Evolutionary conservation across 2,329 filamentous ascomycete genomes (phyloP), one percentile per base, ranked within the genome.

Genomic region (Aspergillus floridensis): DNA sequence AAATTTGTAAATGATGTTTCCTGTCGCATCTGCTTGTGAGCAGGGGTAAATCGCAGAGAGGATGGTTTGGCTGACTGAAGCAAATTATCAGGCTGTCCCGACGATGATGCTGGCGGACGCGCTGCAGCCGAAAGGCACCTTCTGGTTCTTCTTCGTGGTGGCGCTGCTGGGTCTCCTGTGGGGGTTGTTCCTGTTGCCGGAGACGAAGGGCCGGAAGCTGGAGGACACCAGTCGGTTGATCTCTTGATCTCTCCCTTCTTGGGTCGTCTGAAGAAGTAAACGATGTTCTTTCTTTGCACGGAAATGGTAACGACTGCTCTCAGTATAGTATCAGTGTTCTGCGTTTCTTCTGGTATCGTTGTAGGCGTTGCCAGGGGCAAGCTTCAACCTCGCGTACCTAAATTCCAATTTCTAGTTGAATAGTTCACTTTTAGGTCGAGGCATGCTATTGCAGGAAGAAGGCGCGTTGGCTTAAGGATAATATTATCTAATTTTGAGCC

Each of bases 111-210:
- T 66, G 3, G 58, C 68, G 4, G 61, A 67, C 44, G 67, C 68
- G 22, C 76, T 84, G 69, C 79, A 75, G 1, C 77, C 76, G 3
- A 83, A 81, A 49, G 90, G 90, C 0, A 92, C 89, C 0, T 92
- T 92, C 77, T 87, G 88, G 82, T 89, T 88, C 76, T 92, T 92
- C 72, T 81, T 84, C 0, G 84, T 80, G 3, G 80, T 91, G n/a
- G 91, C 89, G 0, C 65, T 88, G 0, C 49, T 91, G 11, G 88
- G 89, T 12, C 81, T 87, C 4, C 35, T 82, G 5, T 91, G 88
- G 86, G 88, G 88, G 10, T 89, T 81, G 80, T 82, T 90, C 74
- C 87, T 84, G 60, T 81, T 92, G 1, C 89, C 88, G 0, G 89
- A 92, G 79, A 90, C 88, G 0, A 82, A 82, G 1, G 87, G 87